Percentiles rank a stretch among this genome's conserved stretches.
These are phyloP conservation scores for Yamadazyma dendronema DNA, from an alignment of 1,139 yeast genomes.

Conservation along the genomic window DNA sequence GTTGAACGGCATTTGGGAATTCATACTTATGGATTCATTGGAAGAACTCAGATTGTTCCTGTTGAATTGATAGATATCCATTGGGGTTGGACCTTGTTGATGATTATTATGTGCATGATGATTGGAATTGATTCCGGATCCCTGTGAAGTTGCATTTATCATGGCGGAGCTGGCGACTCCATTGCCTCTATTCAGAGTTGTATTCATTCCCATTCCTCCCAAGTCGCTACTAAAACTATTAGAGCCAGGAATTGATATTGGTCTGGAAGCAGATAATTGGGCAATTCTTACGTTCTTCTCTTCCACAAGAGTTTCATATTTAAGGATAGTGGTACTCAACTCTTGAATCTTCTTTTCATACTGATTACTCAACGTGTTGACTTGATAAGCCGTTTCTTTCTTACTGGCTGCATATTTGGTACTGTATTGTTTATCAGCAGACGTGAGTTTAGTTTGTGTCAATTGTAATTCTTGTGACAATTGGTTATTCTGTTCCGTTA, in stretches of 20 bases:
- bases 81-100: slow-evolving; percentile 12
- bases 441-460: slow-evolving; percentile 17
- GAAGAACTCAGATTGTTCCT: slow-evolving; percentile 15
- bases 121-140: background rate
- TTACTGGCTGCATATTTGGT: slow-evolving; percentile 25
- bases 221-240: slow-evolving; percentile 4
- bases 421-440: slow-evolving; percentile 21
- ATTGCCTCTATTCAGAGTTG: too few relatives aligned
- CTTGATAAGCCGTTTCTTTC: slow-evolving; percentile 25
- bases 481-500: slow-evolving; percentile 19
- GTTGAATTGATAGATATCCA: slow-evolving; percentile 14
- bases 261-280: slow-evolving; percentile 39
- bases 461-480: slow-evolving; percentile 18
- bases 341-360: slow-evolving; percentile 35
- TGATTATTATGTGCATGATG: background rate
- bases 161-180: too few relatives aligned
- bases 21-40: slow-evolving; percentile 13
- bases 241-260: slow-evolving; percentile 40
- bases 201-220: too few relatives aligned
- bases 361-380: slow-evolving; percentile 21
- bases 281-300: slow-evolving; percentile 37
- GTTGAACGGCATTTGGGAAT: slow-evolving; percentile 14
- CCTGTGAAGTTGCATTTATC: background rate
- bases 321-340: slow-evolving; percentile 25
- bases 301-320: slow-evolving; percentile 37